Conservation (phyloP, 2,329 filamentous ascomycete species). For the Cladophialophora psammophila region DNA sequence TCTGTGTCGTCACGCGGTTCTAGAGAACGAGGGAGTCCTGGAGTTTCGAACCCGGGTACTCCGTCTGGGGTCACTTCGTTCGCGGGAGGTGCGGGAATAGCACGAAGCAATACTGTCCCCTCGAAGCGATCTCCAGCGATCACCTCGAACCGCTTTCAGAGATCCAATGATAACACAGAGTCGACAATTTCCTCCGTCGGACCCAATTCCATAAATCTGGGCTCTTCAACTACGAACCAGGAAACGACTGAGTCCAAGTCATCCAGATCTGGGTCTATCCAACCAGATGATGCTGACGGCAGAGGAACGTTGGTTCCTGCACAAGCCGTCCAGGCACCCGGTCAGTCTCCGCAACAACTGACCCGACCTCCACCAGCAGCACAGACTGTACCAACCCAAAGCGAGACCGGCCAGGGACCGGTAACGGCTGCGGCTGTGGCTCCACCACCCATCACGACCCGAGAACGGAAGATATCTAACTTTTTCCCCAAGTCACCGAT, state of each 20-base stretch:
- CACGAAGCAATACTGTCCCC: conserved; percentile 88
- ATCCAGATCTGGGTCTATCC: conserved; percentile 30
- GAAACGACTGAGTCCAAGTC: conserved; percentile 29
- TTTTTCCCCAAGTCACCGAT: conserved; percentile 74
- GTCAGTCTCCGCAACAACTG: conserved; percentile 20
- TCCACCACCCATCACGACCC: conserved; percentile 60
- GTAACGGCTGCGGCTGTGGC: conserved; percentile 7
- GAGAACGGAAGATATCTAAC: conserved; percentile 71
- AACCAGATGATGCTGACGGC: conserved; percentile 26
- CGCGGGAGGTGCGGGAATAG: conserved; percentile 62
- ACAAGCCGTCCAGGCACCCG: conserved; percentile 11
- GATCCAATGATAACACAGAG: conserved; percentile 40
- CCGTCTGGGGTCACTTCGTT: conserved; percentile 55
- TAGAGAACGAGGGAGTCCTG: conserved; percentile 68
- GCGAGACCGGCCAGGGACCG: neutral
- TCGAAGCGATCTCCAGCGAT: conserved; percentile 85
- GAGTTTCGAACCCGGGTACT: conserved; percentile 72
- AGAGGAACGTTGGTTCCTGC: conserved; percentile 9
- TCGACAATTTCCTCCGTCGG: conserved; percentile 24
- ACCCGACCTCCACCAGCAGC: conserved; percentile 7
- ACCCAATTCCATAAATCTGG: conserved; percentile 16
- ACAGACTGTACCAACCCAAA: conserved; percentile 4
- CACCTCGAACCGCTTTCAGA: conserved; percentile 70
- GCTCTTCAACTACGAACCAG: conserved; percentile 13
- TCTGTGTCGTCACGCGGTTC: conserved; percentile 92